These are phyloP conservation scores for Penstemon davidsonii DNA, from an alignment of 257 asterid genomes.

Conservation along the genomic window DNA sequence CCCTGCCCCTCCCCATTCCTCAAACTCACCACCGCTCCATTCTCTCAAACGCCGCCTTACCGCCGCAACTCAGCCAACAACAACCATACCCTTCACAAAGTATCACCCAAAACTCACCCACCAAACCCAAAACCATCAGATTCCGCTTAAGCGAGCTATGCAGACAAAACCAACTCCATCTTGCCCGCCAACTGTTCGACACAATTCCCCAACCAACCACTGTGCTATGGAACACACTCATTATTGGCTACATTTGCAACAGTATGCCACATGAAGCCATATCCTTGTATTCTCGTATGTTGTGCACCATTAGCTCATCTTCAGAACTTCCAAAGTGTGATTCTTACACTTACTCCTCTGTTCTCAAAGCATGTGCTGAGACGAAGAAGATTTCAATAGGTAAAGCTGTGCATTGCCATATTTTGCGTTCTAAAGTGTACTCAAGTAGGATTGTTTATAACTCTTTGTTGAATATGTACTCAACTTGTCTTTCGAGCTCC, in stretches of 20 bases:
- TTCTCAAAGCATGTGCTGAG: slow-evolving; percentile 84
- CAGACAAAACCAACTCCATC: slow-evolving; percentile 50
- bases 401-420: slow-evolving; percentile 75
- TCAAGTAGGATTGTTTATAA: slow-evolving; percentile 75
- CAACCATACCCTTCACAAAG: slow-evolving; percentile 31
- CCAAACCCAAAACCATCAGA: slow-evolving; percentile 67
- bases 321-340: slow-evolving; percentile 41
- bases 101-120: slow-evolving; percentile 21
- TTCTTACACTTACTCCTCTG: slow-evolving; percentile 77
- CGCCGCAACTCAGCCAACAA: slow-evolving; percentile 30
- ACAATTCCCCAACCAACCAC: slow-evolving; percentile 81
- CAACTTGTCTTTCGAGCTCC: slow-evolving; percentile 47
- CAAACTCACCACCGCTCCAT: slow-evolving; percentile 44
- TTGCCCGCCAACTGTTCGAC: slow-evolving; percentile 86
- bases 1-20: slow-evolving; percentile 44
- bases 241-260: slow-evolving; percentile 80
- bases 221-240: slow-evolving; percentile 83
- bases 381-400: slow-evolving; percentile 59
- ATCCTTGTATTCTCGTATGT: slow-evolving; percentile 57
- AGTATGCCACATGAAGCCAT: slow-evolving; percentile 68
- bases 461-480: slow-evolving; percentile 85
- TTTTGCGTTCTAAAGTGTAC: slow-evolving; percentile 54
- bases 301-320: slow-evolving; percentile 25
- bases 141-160: slow-evolving; percentile 80
- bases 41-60: slow-evolving; percentile 28